phyloP scores from a whole-genome alignment of 148 eudicot species.

The Fagopyrum homotropicum region DNA sequence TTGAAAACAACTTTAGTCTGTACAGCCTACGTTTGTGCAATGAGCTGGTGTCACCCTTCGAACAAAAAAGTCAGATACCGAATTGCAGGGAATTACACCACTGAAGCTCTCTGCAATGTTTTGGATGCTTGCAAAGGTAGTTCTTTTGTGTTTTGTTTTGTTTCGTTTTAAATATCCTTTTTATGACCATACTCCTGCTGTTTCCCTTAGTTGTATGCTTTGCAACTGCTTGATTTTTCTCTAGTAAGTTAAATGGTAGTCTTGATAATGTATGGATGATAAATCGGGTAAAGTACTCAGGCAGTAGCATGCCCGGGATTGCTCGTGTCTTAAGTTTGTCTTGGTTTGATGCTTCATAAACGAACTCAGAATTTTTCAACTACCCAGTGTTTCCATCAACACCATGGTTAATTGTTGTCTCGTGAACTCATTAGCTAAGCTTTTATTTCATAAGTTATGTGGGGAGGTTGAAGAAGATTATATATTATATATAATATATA shows the following conservation, averaged over 20 bases:
- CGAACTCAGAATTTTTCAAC: not conserved
- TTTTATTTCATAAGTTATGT: no score
- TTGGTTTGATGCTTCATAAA: not conserved
- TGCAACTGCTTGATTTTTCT: not conserved
- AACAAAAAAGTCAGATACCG: not conserved
- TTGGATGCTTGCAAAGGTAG: constrained; percentile 3
- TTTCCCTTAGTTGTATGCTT: not conserved
- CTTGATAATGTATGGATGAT: not conserved
- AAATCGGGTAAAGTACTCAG: not conserved
- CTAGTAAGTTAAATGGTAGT: not conserved
- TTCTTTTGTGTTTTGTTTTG: not conserved
- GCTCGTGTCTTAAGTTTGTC: not conserved
- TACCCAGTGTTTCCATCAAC: not conserved
- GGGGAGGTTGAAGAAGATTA: no score
- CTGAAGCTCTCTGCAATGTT: not conserved
- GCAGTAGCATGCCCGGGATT: not conserved
- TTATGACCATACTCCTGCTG: not conserved
- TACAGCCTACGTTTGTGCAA: no score
- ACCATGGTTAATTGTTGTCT: not conserved
- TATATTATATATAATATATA: no score
- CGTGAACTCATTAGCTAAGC: not conserved
- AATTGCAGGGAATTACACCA: not conserved
- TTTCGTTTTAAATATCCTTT: not conserved
- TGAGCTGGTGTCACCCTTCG: not conserved
- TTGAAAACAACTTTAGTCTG: not conserved